These are phyloP conservation scores for Salix purpurea DNA, from an alignment of 345 rosid genomes.

Conservation along the genomic window DNA sequence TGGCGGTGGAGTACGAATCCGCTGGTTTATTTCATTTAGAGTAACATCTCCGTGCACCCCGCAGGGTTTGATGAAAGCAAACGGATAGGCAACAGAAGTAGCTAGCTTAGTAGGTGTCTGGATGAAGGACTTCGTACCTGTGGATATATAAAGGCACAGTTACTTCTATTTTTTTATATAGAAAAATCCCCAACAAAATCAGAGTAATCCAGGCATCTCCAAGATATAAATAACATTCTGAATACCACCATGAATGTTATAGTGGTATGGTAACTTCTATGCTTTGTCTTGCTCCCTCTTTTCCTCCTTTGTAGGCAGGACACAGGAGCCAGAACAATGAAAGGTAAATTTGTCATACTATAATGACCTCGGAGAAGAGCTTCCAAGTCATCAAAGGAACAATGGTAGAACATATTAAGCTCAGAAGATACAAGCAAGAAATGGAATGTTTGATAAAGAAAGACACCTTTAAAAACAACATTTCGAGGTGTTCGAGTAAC, in stretches of 20 bases:
- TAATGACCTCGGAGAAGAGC: background rate
- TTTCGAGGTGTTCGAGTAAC: slow-evolving; percentile 54
- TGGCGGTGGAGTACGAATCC: slow-evolving; percentile 64
- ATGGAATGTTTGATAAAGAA: background rate
- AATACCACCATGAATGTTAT: background rate
- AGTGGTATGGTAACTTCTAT: background rate
- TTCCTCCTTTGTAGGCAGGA: no score
- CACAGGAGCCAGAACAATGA: background rate
- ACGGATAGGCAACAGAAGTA: slow-evolving; percentile 81
- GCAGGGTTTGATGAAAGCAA: slow-evolving; percentile 90
- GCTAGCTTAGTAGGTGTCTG: slow-evolving; percentile 63
- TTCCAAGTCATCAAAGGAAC: background rate
- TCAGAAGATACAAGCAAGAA: background rate
- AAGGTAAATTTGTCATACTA: background rate
- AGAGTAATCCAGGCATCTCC: background rate
- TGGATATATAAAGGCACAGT: slow-evolving; percentile 3
- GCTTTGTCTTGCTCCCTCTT: background rate
- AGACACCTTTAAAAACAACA: slow-evolving; percentile 68
- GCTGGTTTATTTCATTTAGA: slow-evolving; percentile 90
- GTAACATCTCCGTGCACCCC: slow-evolving; percentile 85
- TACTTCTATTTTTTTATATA: background rate
- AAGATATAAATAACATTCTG: background rate
- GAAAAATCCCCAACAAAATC: background rate
- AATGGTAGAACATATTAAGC: background rate
- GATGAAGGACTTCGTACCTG: slow-evolving; percentile 71